Base-by-base conservation (phyloP, 192 early-diverging fungal genomes). In the Backusella psychrophila region DNA sequence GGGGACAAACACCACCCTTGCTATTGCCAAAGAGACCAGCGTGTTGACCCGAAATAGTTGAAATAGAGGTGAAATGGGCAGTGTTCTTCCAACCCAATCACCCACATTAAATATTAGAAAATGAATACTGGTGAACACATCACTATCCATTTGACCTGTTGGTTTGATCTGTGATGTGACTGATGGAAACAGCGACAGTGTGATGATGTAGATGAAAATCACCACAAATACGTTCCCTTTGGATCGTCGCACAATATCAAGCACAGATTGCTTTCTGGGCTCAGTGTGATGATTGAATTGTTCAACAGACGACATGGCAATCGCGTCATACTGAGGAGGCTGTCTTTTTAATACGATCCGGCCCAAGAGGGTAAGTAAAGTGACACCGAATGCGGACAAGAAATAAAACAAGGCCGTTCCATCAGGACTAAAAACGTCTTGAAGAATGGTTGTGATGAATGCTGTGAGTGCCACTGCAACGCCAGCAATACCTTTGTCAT, bases 61-160 rank as follows among this genome's bases (percentile, higher is more conserved):
- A 31, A 89, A 83, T 19, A 75, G 85, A 35, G 86, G 80, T 4
- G 86, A 52, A 33, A 88, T 77, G 19, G 85, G 85, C 11, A 89
- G 75, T 21, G 80, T 75, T 29, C 89, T 84, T 31, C 94, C 94
- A 6, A 90, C 15, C 87, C 90, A 93, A 76, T 95, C 94, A 56
- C 91, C 92, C 35, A 90, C 17, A 78, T 92, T 93, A 72, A 86
- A 94, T 6, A 87, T 46, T 49, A 95, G 80, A 74, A 94, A 95
- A 59, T 93, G 93, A 52, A 92, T 78, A 1, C 90, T 85, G 15
- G 91, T 87, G 80, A 92, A 91, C 34, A 90, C 72, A 65, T 87
- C 85, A 31, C 82, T 85, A 73, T 85, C 59, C 77, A 85, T 34
- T 81, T 81, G 71, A 79, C 81, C 72, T 63, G 68, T 70, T 26